Evolutionary conservation across 257 asterid genomes (phyloP), one percentile per base, ranked within the genome.

Genomic region (Penstemon davidsonii): DNA sequence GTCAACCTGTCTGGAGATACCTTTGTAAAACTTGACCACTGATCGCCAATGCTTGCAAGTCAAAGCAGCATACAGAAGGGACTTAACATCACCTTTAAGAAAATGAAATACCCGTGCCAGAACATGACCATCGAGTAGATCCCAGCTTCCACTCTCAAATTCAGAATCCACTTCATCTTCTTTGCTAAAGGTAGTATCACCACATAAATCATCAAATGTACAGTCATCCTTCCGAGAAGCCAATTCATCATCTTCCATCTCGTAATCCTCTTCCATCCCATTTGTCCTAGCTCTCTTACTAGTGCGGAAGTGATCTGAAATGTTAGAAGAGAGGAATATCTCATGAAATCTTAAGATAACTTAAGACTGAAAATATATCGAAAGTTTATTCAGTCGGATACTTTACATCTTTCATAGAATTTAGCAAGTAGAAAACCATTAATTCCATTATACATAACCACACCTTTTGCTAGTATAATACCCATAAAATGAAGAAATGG

Each of bases 41-140:
- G 95, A 84, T 71, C 86, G 85, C 99, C 99, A 94, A 78, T 75
- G 91, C 86, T 81, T 91, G 87, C 99, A 94, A 72, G 99, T 87
- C 88, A 81, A 66, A 68, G 90, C 81, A 67, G 84, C 96, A 77
- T 76, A 83, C 67, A 72, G 78, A 54, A 94, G 88, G 9, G 96
- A 84, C 81, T 79, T 91, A 7, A 86, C 69, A 84, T 94, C 99
- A 71, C 87, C 85, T 81, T 89, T 81, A 38, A 94, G 99, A 80
- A 87, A 91, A 84, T 94, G 96, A 81, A 94, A 88, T 73, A 91
- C 82, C 25, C 98, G 81, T 39, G 95, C 97, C 83, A 94, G 83
- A 62, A 87, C 77, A 75, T 69, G 84, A 40, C 96, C 91, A 75
- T 87, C 86, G 62, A 94, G 89, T 60, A 78, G 81, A 67, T 71